A percentile compares a stretch with the other conserved stretches of the same genome.
These are phyloP conservation scores for Deinandra increscens DNA, from an alignment of 129 eudicot genomes.

Conservation along the genomic window DNA sequence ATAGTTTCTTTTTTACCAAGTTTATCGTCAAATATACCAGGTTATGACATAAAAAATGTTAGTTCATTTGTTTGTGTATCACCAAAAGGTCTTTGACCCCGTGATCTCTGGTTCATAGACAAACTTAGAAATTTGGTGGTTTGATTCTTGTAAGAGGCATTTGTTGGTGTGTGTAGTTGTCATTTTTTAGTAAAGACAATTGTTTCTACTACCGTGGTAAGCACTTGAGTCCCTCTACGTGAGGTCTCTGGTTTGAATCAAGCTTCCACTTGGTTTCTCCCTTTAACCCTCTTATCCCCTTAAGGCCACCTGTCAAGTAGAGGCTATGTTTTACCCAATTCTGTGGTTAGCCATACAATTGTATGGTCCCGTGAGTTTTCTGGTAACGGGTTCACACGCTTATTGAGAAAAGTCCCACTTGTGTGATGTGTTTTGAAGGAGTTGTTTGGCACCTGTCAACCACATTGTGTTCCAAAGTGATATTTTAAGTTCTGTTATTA, in stretches of 20 bases:
- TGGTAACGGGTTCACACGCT: too few species aligned
- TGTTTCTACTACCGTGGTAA: background rate
- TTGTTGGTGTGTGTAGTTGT: background rate
- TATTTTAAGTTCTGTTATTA: background rate
- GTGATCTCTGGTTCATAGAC: background rate
- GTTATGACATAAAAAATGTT: background rate
- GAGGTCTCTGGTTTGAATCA: too few species aligned
- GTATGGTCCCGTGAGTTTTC: too few species aligned
- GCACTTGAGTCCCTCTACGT: too few species aligned
- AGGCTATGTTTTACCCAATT: too few species aligned
- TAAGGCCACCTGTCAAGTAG: too few species aligned
- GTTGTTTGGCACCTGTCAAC: background rate
- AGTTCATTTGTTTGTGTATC: background rate
- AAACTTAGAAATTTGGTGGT: background rate
- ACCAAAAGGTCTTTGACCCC: background rate
- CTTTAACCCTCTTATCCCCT: too few species aligned
- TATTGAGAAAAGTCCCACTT: background rate
- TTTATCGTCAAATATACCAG: background rate
- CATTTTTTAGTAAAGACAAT: background rate
- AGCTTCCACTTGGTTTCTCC: too few species aligned
- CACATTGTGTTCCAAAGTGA: background rate
- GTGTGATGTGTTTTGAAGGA: slow-evolving; percentile 4
- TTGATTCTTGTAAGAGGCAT: background rate
- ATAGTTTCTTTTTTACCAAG: background rate
- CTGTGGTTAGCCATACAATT: too few species aligned